Conservation (phyloP, 352 stramenopile genomes). For the Globisporangium parvum region DNA sequence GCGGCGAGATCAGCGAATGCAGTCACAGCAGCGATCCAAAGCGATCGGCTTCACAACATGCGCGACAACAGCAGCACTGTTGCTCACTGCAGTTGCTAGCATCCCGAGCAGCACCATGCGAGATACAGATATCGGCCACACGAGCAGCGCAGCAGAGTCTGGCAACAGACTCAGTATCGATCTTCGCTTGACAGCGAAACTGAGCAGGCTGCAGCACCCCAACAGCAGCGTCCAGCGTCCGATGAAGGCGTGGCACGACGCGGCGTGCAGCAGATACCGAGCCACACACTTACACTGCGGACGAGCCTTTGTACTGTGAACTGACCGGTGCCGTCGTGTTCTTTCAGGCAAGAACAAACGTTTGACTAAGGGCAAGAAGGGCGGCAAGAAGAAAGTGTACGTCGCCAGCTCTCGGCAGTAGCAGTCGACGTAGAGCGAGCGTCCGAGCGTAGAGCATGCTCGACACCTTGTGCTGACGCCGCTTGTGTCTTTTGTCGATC, state of each 20-base stretch:
- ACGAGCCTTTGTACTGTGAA: background rate
- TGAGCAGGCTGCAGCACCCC: too few relatives aligned
- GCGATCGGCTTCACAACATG: background rate
- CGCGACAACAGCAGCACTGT: background rate
- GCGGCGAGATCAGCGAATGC: background rate
- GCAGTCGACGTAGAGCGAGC: too few relatives aligned
- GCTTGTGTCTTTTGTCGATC: constrained; percentile 7
- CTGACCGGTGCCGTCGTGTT: constrained; percentile 7
- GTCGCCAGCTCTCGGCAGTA: constrained; percentile 15
- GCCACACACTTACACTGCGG: background rate
- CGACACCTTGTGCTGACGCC: constrained; percentile 6
- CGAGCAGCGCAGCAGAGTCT: too few relatives aligned
- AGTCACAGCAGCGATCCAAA: background rate
- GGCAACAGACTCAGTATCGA: too few relatives aligned
- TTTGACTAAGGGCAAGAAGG: constrained; percentile 90
- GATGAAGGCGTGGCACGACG: too few relatives aligned
- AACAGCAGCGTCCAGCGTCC: too few relatives aligned
- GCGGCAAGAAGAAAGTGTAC: constrained; percentile 90
- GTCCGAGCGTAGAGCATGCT: too few relatives aligned
- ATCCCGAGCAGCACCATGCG: too few relatives aligned
- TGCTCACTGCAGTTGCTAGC: background rate
- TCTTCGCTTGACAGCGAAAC: too few relatives aligned
- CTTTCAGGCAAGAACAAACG: constrained; percentile 87
- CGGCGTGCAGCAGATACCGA: too few relatives aligned
- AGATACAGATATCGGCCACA: too few relatives aligned